phyloP scores from a whole-genome alignment of 1,284 basidiomycete species.

The Vanrija pseudolonga region DNA sequence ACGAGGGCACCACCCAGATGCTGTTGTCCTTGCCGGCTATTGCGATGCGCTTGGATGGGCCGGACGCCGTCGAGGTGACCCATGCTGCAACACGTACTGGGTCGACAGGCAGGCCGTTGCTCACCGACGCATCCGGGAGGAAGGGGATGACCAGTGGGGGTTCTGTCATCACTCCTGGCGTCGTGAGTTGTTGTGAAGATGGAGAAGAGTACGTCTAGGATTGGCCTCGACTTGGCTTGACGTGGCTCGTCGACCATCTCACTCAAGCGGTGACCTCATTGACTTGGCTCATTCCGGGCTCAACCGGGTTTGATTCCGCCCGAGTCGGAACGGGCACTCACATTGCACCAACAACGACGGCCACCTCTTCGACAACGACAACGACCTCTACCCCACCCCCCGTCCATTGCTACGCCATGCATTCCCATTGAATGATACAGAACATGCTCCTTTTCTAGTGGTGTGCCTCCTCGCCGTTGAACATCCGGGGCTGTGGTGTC shows the following conservation, averaged over 20 bases:
- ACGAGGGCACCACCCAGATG: constrained; percentile 31
- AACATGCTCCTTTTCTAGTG: constrained; percentile 15
- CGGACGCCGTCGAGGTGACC: constrained; percentile 16
- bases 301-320: too few species aligned
- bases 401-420: constrained; percentile 3
- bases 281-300: too few species aligned
- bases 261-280: too few species aligned
- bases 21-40: constrained; percentile 34
- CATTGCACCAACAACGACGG: too few species aligned
- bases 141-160: constrained; percentile 28
- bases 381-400: too few species aligned
- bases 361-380: too few species aligned
- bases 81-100: constrained; percentile 37
- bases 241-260: too few species aligned
- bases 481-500: constrained; percentile 41
- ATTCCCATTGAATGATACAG: constrained; percentile 10
- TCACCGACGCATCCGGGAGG: constrained; percentile 21
- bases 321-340: too few species aligned
- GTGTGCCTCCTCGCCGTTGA: constrained; percentile 40
- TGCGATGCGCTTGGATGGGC: constrained; percentile 27
- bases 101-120: constrained; percentile 19
- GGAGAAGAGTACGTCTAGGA: not conserved
- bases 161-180: constrained; percentile 9
- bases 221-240: too few species aligned
- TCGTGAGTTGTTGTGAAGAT: not conserved